Evolutionary conservation across 1,284 basidiomycete species (phyloP).

Genomic region (Apiotrichum domesticum): DNA sequence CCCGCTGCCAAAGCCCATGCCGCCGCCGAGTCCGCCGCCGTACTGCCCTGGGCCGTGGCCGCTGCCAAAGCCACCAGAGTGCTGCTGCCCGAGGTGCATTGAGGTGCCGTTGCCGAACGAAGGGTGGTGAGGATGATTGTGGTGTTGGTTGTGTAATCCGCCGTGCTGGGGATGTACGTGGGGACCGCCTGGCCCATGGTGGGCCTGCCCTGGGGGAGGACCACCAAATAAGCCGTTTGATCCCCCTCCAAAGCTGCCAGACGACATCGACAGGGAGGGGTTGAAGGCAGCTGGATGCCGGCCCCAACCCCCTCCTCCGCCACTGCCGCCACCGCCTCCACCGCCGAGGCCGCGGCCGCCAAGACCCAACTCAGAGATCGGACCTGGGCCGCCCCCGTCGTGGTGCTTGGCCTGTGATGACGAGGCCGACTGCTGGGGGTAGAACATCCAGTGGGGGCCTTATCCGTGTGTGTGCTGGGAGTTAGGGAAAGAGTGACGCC

Average conservation of each 20-base stretch:
- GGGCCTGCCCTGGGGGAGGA: slow-evolving; percentile 12
- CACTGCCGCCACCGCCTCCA: slow-evolving; percentile 3
- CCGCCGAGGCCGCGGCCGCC: slow-evolving; percentile 15
- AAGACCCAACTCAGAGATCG: slow-evolving; percentile 17
- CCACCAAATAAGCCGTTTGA: slow-evolving; percentile 16
- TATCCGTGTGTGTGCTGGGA: slow-evolving; percentile 5
- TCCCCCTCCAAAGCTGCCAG: slow-evolving; percentile 16
- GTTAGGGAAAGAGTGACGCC: not conserved
- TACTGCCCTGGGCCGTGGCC: slow-evolving; percentile 19
- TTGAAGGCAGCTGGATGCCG: slow-evolving; percentile 23
- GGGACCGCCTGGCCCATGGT: slow-evolving; percentile 14
- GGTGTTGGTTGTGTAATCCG: slow-evolving; percentile 17
- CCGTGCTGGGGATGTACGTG: slow-evolving; percentile 14
- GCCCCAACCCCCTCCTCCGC: slow-evolving; percentile 15
- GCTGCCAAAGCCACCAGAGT: slow-evolving; percentile 18
- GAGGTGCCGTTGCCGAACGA: slow-evolving; percentile 23
- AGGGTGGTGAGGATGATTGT: slow-evolving; percentile 26
- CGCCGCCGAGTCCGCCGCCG: slow-evolving; percentile 24
- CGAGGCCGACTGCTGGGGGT: slow-evolving; percentile 27
- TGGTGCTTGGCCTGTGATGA: slow-evolving; percentile 32
- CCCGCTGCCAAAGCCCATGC: slow-evolving; percentile 20
- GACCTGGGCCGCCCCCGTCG: slow-evolving; percentile 23
- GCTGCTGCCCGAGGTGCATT: slow-evolving; percentile 26
- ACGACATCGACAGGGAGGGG: slow-evolving; percentile 15
- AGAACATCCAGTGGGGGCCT: slow-evolving; percentile 30